Base-by-base conservation (phyloP, 2,329 filamentous ascomycete species). In the Chalaropsis ovoidea region DNA sequence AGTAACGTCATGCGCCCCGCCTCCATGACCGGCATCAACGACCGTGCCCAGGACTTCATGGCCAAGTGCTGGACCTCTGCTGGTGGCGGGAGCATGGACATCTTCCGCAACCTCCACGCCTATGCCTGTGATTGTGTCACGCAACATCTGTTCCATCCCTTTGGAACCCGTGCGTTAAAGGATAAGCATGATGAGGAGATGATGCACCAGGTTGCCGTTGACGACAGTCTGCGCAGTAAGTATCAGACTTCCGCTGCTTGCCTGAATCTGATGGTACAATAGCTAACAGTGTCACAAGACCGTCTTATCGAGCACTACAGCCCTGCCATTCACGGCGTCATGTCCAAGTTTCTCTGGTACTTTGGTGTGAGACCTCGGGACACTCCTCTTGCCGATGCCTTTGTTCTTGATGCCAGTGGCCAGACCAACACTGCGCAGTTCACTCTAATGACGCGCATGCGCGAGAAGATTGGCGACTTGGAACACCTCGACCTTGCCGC, bases 41-140 rank as follows among this genome's bases (percentile, higher is more conserved):
- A 83, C 68, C 77, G 84, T 5, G 82, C 85, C 0, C 73, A 71
- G 43, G 77, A 77, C 35, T 86, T 88, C 68, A 72, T 84, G 5
- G 74, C 77, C 19, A 78, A 79, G 58, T 86, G 84, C 68, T 72
- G 74, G 35, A 75, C 75, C 39, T 77, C 79, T 1, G 72, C 74
- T 0, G 27, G 47, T 52, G 75, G 76, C 17, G 72, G 72, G 3
- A 80, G 77, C 61, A 73, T 85, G 3, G 85, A 88, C 73, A 74
- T 86, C 11, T 88, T 86, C 75, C 85, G 86, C 72, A 70, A 72
- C 54, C 75, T 88, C 1, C 86, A 89, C 68, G 81, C 85, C 31
- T 89, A 86, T 71, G 86, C 86, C 0, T 83, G 87, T 64, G 86
- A 89, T 71, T 87, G 86, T 70, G 80, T 84, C 35, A 86, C 85